These are phyloP conservation scores for Funneliformis caledonium DNA, from an alignment of 371 early-diverging fungal genomes.

Conservation along the genomic window DNA sequence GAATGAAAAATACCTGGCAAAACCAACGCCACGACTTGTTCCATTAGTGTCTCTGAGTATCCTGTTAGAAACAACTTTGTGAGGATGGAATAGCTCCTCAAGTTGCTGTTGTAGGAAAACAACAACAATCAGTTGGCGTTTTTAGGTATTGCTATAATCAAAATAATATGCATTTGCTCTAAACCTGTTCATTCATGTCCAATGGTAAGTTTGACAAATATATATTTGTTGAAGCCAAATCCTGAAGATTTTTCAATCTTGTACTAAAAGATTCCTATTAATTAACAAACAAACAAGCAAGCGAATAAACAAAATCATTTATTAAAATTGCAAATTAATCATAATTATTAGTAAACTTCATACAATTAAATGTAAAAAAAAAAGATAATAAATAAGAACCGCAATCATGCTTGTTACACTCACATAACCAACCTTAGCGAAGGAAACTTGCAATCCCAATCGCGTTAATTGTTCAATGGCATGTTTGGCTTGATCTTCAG, in stretches of 20 bases:
- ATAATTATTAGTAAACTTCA: not conserved
- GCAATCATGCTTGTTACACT: conserved; percentile 24
- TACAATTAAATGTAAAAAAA: not conserved
- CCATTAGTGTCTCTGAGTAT: conserved; percentile 72
- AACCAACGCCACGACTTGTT: conserved; percentile 78
- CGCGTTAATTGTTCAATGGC: conserved; percentile 76
- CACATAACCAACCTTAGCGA: conserved; percentile 73
- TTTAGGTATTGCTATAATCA: not conserved
- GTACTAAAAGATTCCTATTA: conserved; percentile 77
- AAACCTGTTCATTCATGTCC: conserved; percentile 73
- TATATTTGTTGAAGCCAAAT: conserved; percentile 78
- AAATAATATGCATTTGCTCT: not conserved
- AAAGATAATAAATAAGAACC: not conserved
- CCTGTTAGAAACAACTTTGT: conserved; percentile 69
- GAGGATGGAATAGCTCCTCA: conserved; percentile 67
- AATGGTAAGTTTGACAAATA: conserved; percentile 85
- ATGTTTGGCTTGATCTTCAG: conserved; percentile 63
- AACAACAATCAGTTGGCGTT: not conserved
- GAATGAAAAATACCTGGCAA: conserved; percentile 61
- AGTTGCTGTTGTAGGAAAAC: conserved; percentile 52
- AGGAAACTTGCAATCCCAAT: conserved; percentile 72
- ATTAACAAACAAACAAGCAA: not conserved
- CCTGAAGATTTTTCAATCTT: conserved; percentile 75
- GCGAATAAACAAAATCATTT: not conserved
- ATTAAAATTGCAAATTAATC: not conserved